Base-by-base conservation (phyloP, 768 basidiomycete genomes). In the Dioszegia hungarica region DNA sequence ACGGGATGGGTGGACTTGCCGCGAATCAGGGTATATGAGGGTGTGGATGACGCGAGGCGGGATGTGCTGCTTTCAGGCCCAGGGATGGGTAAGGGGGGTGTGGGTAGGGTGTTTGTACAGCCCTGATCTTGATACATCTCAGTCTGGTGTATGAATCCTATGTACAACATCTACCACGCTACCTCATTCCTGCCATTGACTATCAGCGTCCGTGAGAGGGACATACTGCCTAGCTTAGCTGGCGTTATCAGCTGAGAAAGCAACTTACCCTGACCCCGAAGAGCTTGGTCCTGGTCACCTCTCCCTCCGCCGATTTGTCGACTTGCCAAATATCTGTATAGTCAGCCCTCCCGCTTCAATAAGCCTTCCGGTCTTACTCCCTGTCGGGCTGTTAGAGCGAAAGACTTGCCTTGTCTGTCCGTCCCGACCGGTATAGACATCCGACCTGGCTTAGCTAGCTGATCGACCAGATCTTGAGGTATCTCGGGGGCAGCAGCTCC, bases 361-460 rank as follows among this genome's bases (percentile, higher is more conserved):
- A 12, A 29, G 10, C 27, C 3, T n/a, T n/a, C n/a, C n/a, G n/a
- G n/a, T n/a, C n/a, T n/a, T n/a, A n/a, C n/a, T n/a, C n/a, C n/a
- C n/a, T n/a, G n/a, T n/a, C n/a, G n/a, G n/a, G n/a, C n/a, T n/a
- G n/a, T n/a, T n/a, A n/a, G n/a, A n/a, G n/a, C n/a, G 14, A 56
- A 14, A 12, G 11, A 28, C 57, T 38, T 15, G 71, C 70, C 66
- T 60, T 88, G 85, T 14, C 62, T 63, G 14, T 75, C 66, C 1
- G 78, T 80, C 2, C 92, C 93, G 14, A 97, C 86, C 1, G 93
- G 93, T 50, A 97, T 89, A 78, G 97, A 93, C 87, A 97, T 90
- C 28, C 77, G 51, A 0, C 78, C 78, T 0, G 75, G 75, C 19
- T 51, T 53, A 2, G 68, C 72, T 15, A 77, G 72, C 67, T 94